Percentiles rank a stretch among this genome's conserved stretches.
Conservation (phyloP, 306 rosid genomes). For the Neltuma alba region DNA sequence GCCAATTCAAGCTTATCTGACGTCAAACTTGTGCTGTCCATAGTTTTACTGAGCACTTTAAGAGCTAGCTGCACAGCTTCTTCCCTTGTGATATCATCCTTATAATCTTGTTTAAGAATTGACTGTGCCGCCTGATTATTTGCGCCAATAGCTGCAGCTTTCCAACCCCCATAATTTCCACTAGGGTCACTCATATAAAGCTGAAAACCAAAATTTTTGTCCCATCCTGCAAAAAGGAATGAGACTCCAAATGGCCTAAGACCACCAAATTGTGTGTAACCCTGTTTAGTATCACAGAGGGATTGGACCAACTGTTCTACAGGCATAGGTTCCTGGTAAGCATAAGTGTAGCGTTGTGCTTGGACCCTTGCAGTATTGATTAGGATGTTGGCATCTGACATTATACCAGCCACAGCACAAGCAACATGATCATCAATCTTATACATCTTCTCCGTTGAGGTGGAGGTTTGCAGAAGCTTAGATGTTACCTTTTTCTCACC, state of each 20-base stretch:
- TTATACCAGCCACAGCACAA: slow-evolving; percentile 58
- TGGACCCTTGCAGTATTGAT: slow-evolving; percentile 57
- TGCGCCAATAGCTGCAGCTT: slow-evolving; percentile 55
- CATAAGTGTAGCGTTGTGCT: slow-evolving; percentile 52
- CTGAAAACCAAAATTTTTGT: slow-evolving; percentile 57
- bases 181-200: slow-evolving; percentile 64
- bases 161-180: slow-evolving; percentile 63
- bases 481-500: slow-evolving; percentile 62
- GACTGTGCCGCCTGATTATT: slow-evolving; percentile 57
- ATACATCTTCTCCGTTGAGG: slow-evolving; percentile 59
- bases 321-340: slow-evolving; percentile 62
- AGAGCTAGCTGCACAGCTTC: slow-evolving; percentile 58
- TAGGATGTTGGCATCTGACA: slow-evolving; percentile 58
- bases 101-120: slow-evolving; percentile 58
- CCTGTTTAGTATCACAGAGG: slow-evolving; percentile 61
- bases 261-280: slow-evolving; percentile 58
- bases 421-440: slow-evolving; percentile 59
- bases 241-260: slow-evolving; percentile 58
- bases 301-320: slow-evolving; percentile 58
- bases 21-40: slow-evolving; percentile 54
- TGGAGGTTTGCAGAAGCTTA: slow-evolving; percentile 57
- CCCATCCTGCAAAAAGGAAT: slow-evolving; percentile 58
- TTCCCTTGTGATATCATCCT: slow-evolving; percentile 53
- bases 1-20: slow-evolving; percentile 56
- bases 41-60: slow-evolving; percentile 57